These are phyloP conservation scores for Boletus subluridellus DNA, from an alignment of 1,284 basidiomycete genomes.

Conservation along the genomic window DNA sequence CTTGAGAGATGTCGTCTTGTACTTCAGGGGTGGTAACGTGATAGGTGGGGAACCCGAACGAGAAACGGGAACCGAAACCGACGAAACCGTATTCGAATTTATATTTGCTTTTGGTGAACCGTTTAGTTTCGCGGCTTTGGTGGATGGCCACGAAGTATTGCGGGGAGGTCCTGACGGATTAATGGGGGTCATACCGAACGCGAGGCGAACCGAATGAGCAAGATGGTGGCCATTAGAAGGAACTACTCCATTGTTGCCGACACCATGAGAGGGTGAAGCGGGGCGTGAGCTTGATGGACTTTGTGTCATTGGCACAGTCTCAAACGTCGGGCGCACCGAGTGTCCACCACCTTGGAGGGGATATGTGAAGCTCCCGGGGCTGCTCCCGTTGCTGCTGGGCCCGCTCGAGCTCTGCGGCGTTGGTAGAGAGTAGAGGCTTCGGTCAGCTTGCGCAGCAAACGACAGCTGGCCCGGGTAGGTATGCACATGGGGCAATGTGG, in stretches of 20 bases:
- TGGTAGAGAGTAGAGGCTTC: conserved; percentile 39
- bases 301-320: conserved; percentile 24
- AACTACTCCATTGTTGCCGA: conserved; percentile 9
- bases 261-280: conserved; percentile 31
- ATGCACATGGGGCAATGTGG: conserved; percentile 31
- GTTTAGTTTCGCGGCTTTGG: conserved; percentile 26
- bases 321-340: conserved; percentile 25
- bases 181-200: conserved; percentile 89
- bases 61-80: conserved; percentile 48
- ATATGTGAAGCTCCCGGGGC: conserved; percentile 31
- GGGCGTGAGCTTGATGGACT: conserved; percentile 35
- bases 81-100: conserved; percentile 16
- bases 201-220: conserved; percentile 74
- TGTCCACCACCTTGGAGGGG: conserved; percentile 23
- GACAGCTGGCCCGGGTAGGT: conserved; percentile 34
- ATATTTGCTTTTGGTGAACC: conserved; percentile 10
- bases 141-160: conserved; percentile 38
- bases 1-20: conserved; percentile 33
- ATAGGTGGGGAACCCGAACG: conserved; percentile 66
- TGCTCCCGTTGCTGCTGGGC: conserved; percentile 55
- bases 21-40: conserved; percentile 61
- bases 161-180: conserved; percentile 41
- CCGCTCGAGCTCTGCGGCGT: conserved; percentile 63
- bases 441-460: conserved; percentile 33
- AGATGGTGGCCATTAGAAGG: conserved; percentile 55